phyloP scores from a whole-genome alignment of 495 filamentous ascomycete species.

The Penicilliopsis zonata region DNA sequence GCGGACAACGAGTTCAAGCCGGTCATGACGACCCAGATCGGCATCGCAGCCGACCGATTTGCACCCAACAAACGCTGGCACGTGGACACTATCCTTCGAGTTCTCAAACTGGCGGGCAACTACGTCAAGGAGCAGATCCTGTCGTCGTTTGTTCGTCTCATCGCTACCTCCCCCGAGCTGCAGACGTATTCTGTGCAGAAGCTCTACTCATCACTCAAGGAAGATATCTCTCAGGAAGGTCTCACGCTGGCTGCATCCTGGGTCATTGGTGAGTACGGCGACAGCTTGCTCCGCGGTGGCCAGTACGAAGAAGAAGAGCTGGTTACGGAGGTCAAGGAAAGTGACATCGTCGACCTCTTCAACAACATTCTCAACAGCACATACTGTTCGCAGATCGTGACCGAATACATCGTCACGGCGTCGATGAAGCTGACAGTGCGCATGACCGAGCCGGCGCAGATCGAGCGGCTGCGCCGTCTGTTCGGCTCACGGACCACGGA shows the following conservation, averaged over 20 bases:
- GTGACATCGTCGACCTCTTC: slow-evolving; percentile 84
- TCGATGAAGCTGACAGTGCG: slow-evolving; percentile 92
- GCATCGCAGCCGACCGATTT: slow-evolving; percentile 89
- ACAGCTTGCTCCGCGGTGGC: slow-evolving; percentile 74
- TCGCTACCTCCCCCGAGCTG: slow-evolving; percentile 86
- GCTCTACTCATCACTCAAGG: slow-evolving; percentile 77
- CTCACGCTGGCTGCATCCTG: slow-evolving; percentile 89
- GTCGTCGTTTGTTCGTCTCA: slow-evolving; percentile 89
- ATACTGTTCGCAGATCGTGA: slow-evolving; percentile 77
- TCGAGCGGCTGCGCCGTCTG: slow-evolving; percentile 72
- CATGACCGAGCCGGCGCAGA: slow-evolving; percentile 66
- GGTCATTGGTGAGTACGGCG: slow-evolving; percentile 96
- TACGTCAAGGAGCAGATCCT: slow-evolving; percentile 97
- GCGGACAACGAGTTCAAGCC: slow-evolving; percentile 98
- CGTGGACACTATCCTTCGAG: slow-evolving; percentile 91
- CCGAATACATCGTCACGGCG: slow-evolving; percentile 91
- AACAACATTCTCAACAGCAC: slow-evolving; percentile 84
- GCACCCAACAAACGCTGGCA: slow-evolving; percentile 97
- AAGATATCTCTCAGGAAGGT: slow-evolving; percentile 94
- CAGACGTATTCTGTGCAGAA: slow-evolving; percentile 97
- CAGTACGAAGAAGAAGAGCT: slow-evolving; percentile 93
- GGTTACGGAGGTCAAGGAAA: slow-evolving; percentile 79
- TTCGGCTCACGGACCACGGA: slow-evolving; percentile 65
- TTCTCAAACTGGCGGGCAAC: slow-evolving; percentile 86
- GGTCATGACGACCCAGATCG: slow-evolving; percentile 92